These are phyloP conservation scores for Globisporangium barbulae DNA, from an alignment of 352 stramenopile genomes.

Conservation along the genomic window DNA sequence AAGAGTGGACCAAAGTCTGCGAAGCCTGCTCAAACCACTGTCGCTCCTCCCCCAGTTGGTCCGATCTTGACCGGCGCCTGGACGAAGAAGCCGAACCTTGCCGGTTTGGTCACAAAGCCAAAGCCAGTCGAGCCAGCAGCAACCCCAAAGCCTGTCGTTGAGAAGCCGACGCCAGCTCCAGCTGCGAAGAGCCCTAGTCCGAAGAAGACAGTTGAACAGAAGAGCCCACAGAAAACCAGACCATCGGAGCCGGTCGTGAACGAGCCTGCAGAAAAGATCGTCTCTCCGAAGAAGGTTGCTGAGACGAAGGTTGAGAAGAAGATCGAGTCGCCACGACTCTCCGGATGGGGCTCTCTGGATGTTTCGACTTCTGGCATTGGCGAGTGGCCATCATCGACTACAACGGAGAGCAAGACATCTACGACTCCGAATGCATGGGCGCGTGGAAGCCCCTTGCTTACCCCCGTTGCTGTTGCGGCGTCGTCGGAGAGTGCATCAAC, in stretches of 20 bases:
- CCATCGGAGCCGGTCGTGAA: conserved; percentile 16
- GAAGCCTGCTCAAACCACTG: conserved; percentile 36
- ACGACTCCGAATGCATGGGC: conserved; percentile 66
- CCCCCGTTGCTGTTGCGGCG: conserved; percentile 20
- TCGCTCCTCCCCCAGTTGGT: conserved; percentile 42
- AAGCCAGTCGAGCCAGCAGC: conserved; percentile 30
- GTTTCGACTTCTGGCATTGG: conserved; percentile 57
- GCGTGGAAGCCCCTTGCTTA: conserved; percentile 56
- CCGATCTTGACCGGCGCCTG: conserved; percentile 65
- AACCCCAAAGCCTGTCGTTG: conserved; percentile 20
- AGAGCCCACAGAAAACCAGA: conserved; percentile 24
- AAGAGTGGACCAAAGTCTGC: conserved; percentile 36
- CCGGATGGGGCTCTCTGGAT: conserved; percentile 65
- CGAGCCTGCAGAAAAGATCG: conserved; percentile 20
- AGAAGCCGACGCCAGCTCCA: conserved; percentile 16
- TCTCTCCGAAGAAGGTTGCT: conserved; percentile 28
- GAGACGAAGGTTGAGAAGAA: conserved; percentile 26
- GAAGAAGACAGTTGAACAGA: neutral
- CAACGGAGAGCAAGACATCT: conserved; percentile 43
- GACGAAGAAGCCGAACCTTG: conserved; percentile 72
- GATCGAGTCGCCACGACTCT: conserved; percentile 46
- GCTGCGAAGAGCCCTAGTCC: neutral
- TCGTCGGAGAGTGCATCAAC: conserved; percentile 32
- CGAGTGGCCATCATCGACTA: conserved; percentile 52
- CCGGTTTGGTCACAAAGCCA: conserved; percentile 26